Conservation (phyloP, 805 yeast species). For the Metschnikowia borealis region DNA sequence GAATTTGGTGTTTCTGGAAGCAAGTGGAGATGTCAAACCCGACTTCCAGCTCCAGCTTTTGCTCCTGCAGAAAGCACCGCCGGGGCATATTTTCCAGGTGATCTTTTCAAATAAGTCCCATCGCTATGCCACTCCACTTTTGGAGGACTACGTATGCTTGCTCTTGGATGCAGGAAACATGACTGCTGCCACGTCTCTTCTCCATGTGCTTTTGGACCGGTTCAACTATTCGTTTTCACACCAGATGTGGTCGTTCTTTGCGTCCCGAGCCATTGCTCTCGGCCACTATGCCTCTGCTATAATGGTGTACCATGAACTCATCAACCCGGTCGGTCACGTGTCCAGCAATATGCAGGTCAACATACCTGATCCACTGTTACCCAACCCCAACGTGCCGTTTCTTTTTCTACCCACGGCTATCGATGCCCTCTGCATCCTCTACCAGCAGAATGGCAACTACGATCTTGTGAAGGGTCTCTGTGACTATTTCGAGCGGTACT, state of each 20-base stretch:
- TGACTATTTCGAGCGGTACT: conserved; percentile 35
- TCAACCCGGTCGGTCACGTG: conserved; percentile 23
- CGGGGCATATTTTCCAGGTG: conserved; percentile 6
- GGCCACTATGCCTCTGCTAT: conserved; percentile 29
- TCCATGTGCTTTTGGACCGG: conserved; percentile 23
- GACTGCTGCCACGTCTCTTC: conserved; percentile 23
- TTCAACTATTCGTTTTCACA: conserved; percentile 22
- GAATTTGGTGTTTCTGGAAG: background rate
- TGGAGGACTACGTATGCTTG: conserved; percentile 23
- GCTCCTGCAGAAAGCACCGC: conserved; percentile 4
- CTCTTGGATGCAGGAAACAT: conserved; percentile 21
- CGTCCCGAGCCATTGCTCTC: conserved; percentile 22
- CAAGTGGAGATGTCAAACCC: background rate
- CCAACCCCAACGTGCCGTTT: conserved; percentile 27
- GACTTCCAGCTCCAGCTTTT: conserved; percentile 5
- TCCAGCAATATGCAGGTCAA: background rate
- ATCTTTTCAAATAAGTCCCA: conserved; percentile 3
- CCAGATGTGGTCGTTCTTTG: conserved; percentile 33
- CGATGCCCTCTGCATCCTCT: conserved; percentile 26
- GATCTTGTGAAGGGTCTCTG: conserved; percentile 27
- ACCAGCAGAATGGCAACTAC: conserved; percentile 24
- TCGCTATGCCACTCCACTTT: conserved; percentile 12
- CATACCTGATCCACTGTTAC: background rate
- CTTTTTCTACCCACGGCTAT: conserved; percentile 27
- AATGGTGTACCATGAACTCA: conserved; percentile 33